These are phyloP conservation scores for Plasmodium billcollinsi DNA, from an alignment of 169 alveolate genomes.

Conservation along the genomic window DNA sequence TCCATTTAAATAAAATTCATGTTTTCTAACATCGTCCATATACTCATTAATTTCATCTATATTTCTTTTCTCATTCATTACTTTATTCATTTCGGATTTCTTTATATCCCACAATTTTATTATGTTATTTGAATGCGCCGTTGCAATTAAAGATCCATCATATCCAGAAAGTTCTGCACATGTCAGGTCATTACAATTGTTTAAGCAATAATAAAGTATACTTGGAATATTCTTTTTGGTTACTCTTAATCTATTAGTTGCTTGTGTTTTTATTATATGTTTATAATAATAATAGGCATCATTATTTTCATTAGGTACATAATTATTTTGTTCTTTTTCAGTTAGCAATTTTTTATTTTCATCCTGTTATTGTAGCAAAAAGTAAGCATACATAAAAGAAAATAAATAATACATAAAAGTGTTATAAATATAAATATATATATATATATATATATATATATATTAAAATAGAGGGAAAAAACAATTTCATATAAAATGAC, in stretches of 20 bases:
- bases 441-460: slow-evolving; percentile 2
- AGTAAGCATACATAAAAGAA: not conserved
- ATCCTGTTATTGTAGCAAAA: slow-evolving; percentile 19
- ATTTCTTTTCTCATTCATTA: slow-evolving; percentile 32
- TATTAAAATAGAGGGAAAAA: not conserved
- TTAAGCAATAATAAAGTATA: slow-evolving; percentile 66
- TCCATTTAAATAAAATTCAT: slow-evolving; percentile 37
- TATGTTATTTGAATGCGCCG: slow-evolving; percentile 75
- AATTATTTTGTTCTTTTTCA: slow-evolving; percentile 46
- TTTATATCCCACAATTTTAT: slow-evolving; percentile 68
- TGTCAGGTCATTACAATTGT: slow-evolving; percentile 71
- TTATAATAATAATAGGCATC: slow-evolving; percentile 67
- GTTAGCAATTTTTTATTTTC: slow-evolving; percentile 17
- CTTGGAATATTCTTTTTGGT: slow-evolving; percentile 75
- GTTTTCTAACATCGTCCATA: slow-evolving; percentile 8
- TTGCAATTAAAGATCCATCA: slow-evolving; percentile 75
- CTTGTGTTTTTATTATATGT: slow-evolving; percentile 50
- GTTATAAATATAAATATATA: not conserved
- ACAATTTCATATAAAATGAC: not conserved
- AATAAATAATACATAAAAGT: not conserved
- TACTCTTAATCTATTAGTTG: slow-evolving; percentile 49
- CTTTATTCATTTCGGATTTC: slow-evolving; percentile 53
- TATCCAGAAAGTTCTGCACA: slow-evolving; percentile 73
- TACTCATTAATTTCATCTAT: not conserved
- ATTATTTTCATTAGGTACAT: slow-evolving; percentile 66